Percentiles rank a stretch among this genome's conserved stretches.
Conservation (phyloP, 176 grass and related monocot species). For the Aechmea fasciata region DNA sequence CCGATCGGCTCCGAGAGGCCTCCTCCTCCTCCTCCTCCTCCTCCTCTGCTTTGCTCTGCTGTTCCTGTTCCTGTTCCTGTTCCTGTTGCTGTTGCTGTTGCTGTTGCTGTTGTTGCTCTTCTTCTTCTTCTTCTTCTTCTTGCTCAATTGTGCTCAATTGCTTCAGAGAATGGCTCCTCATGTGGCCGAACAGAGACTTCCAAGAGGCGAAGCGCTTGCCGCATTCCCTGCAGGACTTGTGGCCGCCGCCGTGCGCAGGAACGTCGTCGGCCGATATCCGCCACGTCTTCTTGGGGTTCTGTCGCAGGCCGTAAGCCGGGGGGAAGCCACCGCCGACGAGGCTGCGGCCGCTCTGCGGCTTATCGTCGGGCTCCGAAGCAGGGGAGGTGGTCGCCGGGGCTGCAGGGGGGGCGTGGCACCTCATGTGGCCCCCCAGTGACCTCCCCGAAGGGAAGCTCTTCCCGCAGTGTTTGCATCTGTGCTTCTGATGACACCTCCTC, state of each 20-base stretch:
- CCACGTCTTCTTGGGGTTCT: slow-evolving; percentile 74
- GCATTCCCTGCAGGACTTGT: slow-evolving; percentile 25
- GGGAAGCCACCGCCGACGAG: background rate
- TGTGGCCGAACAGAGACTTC: slow-evolving; percentile 11
- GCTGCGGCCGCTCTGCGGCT: slow-evolving; percentile 17
- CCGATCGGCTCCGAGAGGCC: background rate
- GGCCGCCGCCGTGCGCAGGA: background rate
- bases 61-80: slow-evolving; percentile 12
- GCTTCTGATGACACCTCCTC: slow-evolving; percentile 16
- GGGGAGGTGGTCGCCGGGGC: background rate
- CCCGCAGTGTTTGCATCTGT: slow-evolving; percentile 31
- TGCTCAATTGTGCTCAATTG: background rate
- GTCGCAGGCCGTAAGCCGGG: slow-evolving; percentile 34
- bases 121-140: slow-evolving; percentile 6
- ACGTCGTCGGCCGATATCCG: slow-evolving; percentile 29
- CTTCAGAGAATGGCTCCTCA: slow-evolving; percentile 20
- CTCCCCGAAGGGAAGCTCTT: slow-evolving; percentile 34
- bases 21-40: slow-evolving; percentile 2
- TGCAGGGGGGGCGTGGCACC: slow-evolving; percentile 18
- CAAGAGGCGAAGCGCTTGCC: slow-evolving; percentile 20
- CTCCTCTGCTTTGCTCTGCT: background rate
- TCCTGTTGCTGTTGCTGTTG: background rate
- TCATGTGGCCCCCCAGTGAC: slow-evolving; percentile 51
- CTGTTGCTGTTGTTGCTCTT: background rate
- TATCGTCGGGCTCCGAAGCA: background rate